phyloP scores from a whole-genome alignment of 2,329 filamentous ascomycete genomes.

The Myriosclerotinia curreyana region DNA sequence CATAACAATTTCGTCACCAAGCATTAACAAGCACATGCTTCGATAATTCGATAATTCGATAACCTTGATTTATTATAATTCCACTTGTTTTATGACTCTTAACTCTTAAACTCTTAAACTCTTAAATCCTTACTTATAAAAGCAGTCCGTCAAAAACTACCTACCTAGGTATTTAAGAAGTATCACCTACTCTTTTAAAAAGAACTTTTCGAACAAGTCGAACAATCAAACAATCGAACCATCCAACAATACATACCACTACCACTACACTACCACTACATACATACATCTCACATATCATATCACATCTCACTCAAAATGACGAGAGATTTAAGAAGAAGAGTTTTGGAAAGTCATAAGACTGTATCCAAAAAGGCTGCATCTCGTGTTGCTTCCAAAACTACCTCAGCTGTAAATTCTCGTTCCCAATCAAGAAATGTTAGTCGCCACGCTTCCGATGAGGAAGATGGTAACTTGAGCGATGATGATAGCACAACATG shows the following conservation, averaged over 20 bases:
- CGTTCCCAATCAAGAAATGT: conserved; percentile 47
- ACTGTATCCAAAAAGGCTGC: conserved; percentile 56
- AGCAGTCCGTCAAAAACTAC: too few species aligned
- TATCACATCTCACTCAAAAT: too few species aligned
- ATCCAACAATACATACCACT: neutral
- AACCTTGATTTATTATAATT: too few species aligned
- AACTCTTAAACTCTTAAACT: too few species aligned
- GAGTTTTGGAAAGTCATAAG: conserved; percentile 56
- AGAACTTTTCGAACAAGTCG: neutral
- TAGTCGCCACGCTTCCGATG: conserved; percentile 52
- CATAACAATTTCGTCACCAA: neutral
- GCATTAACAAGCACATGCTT: too few species aligned
- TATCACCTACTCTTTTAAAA: too few species aligned
- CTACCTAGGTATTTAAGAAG: too few species aligned
- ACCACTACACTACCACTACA: neutral
- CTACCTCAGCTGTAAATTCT: conserved; percentile 49
- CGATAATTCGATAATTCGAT: neutral
- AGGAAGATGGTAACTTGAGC: conserved; percentile 51
- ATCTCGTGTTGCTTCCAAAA: conserved; percentile 47
- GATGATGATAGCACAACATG: conserved; percentile 50
- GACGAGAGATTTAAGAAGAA: conserved; percentile 46
- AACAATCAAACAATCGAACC: too few species aligned
- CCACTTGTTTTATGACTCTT: too few species aligned
- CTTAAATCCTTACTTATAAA: too few species aligned
- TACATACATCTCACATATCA: neutral